phyloP scores from a whole-genome alignment of 176 grass and related monocot genomes.

The Saccharum spontaneum region DNA sequence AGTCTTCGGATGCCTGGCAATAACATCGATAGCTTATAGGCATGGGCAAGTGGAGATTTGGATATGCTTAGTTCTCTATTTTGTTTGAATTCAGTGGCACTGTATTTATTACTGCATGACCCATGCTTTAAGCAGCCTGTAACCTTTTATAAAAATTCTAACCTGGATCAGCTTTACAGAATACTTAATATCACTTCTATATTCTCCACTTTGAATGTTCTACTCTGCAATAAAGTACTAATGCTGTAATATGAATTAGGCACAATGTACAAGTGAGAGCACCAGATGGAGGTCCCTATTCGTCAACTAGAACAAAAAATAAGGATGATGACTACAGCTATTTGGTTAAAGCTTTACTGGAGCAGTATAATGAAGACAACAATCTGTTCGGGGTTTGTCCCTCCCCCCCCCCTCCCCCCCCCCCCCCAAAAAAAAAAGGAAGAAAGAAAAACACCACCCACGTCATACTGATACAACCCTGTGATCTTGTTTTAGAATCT shows the following conservation, averaged over 20 bases:
- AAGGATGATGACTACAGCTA: background rate
- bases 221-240: background rate
- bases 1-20: no score
- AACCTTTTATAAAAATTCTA: no score
- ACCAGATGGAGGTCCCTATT: background rate
- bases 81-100: background rate
- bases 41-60: background rate
- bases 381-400: constrained; percentile 1
- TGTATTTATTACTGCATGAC: background rate
- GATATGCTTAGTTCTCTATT: background rate
- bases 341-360: constrained; percentile 15
- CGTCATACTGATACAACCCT: background rate
- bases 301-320: background rate
- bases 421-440: no score
- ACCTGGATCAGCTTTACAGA: background rate
- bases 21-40: background rate
- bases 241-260: background rate
- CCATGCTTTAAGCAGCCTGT: no score
- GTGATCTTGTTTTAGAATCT: background rate
- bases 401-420: background rate
- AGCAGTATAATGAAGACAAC: background rate
- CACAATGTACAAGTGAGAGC: background rate
- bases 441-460: no score
- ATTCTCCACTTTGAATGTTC: background rate
- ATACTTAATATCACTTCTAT: background rate